These are phyloP conservation scores for Candida koratica DNA, from an alignment of 805 yeast genomes.

Conservation along the genomic window DNA sequence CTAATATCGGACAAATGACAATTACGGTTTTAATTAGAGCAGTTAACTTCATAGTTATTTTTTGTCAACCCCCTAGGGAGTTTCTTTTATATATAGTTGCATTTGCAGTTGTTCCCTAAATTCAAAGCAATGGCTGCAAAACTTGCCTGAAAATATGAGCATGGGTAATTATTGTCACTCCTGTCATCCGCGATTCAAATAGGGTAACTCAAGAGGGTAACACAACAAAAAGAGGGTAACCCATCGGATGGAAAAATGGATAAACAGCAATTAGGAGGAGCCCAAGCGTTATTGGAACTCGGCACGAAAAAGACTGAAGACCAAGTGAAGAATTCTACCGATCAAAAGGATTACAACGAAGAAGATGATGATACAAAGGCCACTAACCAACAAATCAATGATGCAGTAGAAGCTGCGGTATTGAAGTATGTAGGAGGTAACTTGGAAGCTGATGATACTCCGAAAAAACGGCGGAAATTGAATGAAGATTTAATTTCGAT, in stretches of 20 bases:
- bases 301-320: conserved; percentile 26
- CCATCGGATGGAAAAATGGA: conserved; percentile 20
- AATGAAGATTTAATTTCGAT: conserved; percentile 39
- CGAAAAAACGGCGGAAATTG: conserved; percentile 22
- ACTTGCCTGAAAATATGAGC: no score
- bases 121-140: no score
- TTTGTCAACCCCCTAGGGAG: no score
- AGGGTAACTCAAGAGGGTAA: no score
- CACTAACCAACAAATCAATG: conserved; percentile 38
- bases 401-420: conserved; percentile 75
- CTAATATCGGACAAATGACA: no score
- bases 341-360: conserved; percentile 7
- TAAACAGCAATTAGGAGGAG: conserved; percentile 41
- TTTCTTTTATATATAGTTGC: no score
- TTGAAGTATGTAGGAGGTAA: conserved; percentile 68
- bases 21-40: no score
- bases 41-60: no score
- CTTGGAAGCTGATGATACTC: conserved; percentile 28
- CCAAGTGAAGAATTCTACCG: conserved; percentile 1
- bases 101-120: no score
- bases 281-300: conserved; percentile 41
- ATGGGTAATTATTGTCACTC: no score
- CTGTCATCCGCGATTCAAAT: no score
- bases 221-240: background rate
- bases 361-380: conserved; percentile 23